Evolutionary conservation across 352 stramenopile genomes (phyloP).

Genomic region (Pilasporangium apinafurcum): DNA sequence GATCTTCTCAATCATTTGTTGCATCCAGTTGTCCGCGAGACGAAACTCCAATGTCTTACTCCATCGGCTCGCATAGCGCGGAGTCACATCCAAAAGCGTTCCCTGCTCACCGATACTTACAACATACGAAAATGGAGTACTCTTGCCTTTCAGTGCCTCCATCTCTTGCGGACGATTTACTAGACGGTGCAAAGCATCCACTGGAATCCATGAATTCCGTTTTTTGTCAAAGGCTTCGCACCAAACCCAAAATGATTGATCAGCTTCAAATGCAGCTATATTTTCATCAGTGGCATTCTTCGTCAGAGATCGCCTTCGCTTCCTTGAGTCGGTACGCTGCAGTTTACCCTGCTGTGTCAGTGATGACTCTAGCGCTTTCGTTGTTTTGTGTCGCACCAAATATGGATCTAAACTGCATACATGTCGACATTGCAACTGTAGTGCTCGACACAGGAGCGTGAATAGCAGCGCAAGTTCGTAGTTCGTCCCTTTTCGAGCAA

Average conservation of each 20-base stretch:
- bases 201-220: constrained; percentile 41
- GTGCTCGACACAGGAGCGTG: constrained; percentile 44
- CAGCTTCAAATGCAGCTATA: not conserved
- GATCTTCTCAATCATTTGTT: constrained; percentile 23
- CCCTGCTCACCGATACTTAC: constrained; percentile 44
- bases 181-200: constrained; percentile 42
- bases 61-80: constrained; percentile 57
- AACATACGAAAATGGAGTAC: constrained; percentile 52
- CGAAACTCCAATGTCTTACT: constrained; percentile 49
- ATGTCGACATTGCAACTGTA: constrained; percentile 47
- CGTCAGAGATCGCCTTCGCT: constrained; percentile 3
- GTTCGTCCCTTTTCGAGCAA: constrained; percentile 23
- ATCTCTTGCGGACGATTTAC: constrained; percentile 45
- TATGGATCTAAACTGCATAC: constrained; percentile 45
- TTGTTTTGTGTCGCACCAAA: constrained; percentile 31
- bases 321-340: too few relatives aligned
- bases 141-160: constrained; percentile 37
- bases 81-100: constrained; percentile 50
- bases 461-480: constrained; percentile 61
- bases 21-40: constrained; percentile 51
- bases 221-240: constrained; percentile 57
- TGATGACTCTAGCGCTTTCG: constrained; percentile 32
- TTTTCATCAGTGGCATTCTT: not conserved
- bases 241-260: constrained; percentile 48
- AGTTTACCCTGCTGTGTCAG: too few relatives aligned